These are phyloP conservation scores for Lentinula guzmanii DNA, from an alignment of 768 basidiomycete genomes.

Conservation along the genomic window DNA sequence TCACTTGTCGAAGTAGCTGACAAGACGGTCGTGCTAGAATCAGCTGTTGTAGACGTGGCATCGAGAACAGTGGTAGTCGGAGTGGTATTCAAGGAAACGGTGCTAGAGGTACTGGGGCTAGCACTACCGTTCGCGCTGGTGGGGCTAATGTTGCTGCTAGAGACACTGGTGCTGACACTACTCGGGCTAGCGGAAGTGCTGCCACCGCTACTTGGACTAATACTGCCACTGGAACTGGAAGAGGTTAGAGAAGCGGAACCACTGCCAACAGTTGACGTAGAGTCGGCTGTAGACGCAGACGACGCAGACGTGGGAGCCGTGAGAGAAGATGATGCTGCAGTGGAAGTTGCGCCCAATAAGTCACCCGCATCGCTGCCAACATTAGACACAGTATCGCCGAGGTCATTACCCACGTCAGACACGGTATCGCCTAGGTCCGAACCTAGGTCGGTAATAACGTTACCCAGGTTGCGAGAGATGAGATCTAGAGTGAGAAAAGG, in stretches of 20 bases:
- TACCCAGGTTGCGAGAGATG: background rate
- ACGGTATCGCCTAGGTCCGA: background rate
- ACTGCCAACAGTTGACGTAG: background rate
- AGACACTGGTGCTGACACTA: background rate
- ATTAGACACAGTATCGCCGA: background rate
- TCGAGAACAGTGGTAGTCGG: slow-evolving; percentile 16
- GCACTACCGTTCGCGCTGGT: background rate
- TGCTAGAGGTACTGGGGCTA: background rate
- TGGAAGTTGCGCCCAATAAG: background rate
- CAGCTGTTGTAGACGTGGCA: slow-evolving; percentile 10
- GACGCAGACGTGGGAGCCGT: background rate
- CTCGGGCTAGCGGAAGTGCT: background rate
- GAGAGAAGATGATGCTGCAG: background rate
- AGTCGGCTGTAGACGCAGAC: background rate
- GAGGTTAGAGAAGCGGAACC: background rate
- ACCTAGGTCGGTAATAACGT: background rate
- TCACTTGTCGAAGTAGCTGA: slow-evolving; percentile 1
- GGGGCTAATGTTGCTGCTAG: background rate
- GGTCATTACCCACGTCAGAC: background rate
- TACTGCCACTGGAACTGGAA: background rate
- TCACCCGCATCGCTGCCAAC: background rate
- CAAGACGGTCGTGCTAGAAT: background rate
- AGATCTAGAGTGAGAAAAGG: background rate
- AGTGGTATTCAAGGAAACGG: slow-evolving; percentile 9
- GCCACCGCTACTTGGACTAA: no score